A percentile compares a stretch with the other conserved stretches of the same genome.
Evolutionary conservation across 768 basidiomycete genomes (phyloP).

Genomic region (Mycena kentingensis): DNA sequence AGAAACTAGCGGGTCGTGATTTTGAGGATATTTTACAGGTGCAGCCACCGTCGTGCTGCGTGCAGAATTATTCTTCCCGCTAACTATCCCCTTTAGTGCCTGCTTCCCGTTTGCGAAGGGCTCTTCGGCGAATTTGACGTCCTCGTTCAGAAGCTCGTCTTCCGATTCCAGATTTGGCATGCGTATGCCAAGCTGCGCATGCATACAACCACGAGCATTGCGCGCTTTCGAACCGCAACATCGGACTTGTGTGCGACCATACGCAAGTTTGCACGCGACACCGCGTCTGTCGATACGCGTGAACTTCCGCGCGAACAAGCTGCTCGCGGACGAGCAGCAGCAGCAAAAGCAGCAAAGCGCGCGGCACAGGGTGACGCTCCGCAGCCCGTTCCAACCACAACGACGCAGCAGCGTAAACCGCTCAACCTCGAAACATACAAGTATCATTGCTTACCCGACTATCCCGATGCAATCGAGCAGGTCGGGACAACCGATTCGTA

Average conservation of each 20-base stretch:
- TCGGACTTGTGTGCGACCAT: not conserved
- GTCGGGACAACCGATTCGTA: conserved; percentile 41
- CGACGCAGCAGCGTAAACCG: conserved; percentile 5
- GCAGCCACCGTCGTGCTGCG: too few species aligned
- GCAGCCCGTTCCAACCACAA: not conserved
- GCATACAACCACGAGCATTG: conserved; percentile 13
- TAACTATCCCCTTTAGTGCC: conserved; percentile 20
- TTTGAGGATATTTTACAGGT: conserved; percentile 37
- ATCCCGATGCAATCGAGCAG: conserved; percentile 22
- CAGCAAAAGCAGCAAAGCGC: conserved; percentile 17
- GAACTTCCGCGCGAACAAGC: conserved; percentile 4
- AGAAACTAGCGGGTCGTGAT: conserved; percentile 33
- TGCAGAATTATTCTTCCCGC: not conserved
- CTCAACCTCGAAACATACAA: conserved; percentile 37
- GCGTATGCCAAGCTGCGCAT: conserved; percentile 3
- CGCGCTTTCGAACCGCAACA: conserved; percentile 17
- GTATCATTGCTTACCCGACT: conserved; percentile 36
- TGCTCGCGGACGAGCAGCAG: conserved; percentile 5
- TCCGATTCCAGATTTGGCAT: conserved; percentile 17
- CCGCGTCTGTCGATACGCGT: not conserved
- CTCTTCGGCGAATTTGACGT: conserved; percentile 24
- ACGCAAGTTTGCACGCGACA: not conserved
- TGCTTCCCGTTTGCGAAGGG: conserved; percentile 38
- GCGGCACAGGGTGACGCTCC: not conserved
- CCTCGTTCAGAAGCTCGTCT: conserved; percentile 15